Evolutionary conservation across 1,139 yeast genomes (phyloP).

Genomic region (Trichomonascaceae sp.): DNA sequence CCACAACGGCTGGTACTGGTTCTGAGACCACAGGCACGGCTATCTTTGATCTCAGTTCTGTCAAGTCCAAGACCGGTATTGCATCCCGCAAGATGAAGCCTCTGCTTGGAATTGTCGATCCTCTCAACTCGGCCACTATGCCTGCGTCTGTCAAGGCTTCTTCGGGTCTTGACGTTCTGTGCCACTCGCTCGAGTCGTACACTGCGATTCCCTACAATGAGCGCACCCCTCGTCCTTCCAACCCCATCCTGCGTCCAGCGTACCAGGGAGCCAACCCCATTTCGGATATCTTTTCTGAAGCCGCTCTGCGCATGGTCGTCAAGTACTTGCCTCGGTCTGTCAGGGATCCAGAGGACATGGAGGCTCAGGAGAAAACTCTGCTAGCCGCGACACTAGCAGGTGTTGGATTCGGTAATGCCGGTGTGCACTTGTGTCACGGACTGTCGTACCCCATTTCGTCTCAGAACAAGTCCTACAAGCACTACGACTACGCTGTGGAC

Average conservation of each 20-base stretch:
- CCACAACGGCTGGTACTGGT: conserved; percentile 35
- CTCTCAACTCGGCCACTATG: conserved; percentile 29
- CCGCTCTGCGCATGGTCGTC: conserved; percentile 27
- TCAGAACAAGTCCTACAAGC: conserved; percentile 27
- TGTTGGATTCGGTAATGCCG: conserved; percentile 31
- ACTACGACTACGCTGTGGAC: conserved; percentile 28
- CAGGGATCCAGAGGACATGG: conserved; percentile 25
- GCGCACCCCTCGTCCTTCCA: conserved; percentile 28
- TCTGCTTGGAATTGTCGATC: conserved; percentile 30
- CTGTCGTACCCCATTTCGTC: conserved; percentile 29
- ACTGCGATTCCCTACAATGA: conserved; percentile 30
- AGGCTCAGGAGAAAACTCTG: conserved; percentile 29
- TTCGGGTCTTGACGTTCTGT: conserved; percentile 33
- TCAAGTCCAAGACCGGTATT: conserved; percentile 29
- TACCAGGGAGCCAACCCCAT: conserved; percentile 33
- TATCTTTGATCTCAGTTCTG: conserved; percentile 25
- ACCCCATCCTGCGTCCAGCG: conserved; percentile 29
- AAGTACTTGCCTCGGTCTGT: conserved; percentile 29
- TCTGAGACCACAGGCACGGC: conserved; percentile 36
- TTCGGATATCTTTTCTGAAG: conserved; percentile 28
- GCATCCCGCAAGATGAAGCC: conserved; percentile 30
- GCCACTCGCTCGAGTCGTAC: conserved; percentile 33
- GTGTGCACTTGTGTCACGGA: conserved; percentile 32
- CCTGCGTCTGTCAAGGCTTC: conserved; percentile 32
- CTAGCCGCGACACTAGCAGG: conserved; percentile 32